Evolutionary conservation across 2,329 filamentous ascomycete species (phyloP), one percentile per base, ranked within the genome.

Genomic region (Fusarium sp.): DNA sequence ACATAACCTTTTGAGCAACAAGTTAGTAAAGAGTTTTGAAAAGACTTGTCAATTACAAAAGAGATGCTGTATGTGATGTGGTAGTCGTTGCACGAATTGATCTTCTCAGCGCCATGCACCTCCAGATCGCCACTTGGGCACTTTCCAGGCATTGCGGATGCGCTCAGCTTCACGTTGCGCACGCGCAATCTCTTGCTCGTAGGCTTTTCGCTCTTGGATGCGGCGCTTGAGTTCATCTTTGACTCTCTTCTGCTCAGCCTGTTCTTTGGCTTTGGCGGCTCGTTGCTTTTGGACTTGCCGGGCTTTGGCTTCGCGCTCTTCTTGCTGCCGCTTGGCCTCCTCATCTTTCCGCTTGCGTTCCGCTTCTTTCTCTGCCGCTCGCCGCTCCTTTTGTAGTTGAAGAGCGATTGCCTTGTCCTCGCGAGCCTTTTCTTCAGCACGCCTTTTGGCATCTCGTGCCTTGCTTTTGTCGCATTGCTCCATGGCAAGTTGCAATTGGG

Each of bases 1-100:
- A 80, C 94, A 97, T 77, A 95, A 88, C 81, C 91, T 94, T 94
- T 87, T 87, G 58, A 60, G 46, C 19, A 61, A 71, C 25, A 66
- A 60, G 75, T 78, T 74, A 78, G 76, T 64, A 70, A 70, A 45
- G 7, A 27, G 48, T 41, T 70, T 65, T 33, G 19, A 51, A 66
- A 60, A 54, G 35, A 44, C 41, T 46, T 39, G 38, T 63, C 39
- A 57, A 54, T 42, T 55, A 65, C 37, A 70, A 71, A 66, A 64
- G 39, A 63, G 58, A 69, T 42, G 60, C 25, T 56, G 37, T 23
- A 42, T 39, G 44, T 42, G 64, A 21, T 27, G 41, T 38, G 52
- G 27, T 39, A 41, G 33, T 38, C 38, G 51, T 51, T 37, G 46
- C 33, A 31, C 39, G 33, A 33, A 69, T 59, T 60, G 52, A 55